These are phyloP conservation scores for Coniferiporia sulphurascens DNA, from an alignment of 1,284 basidiomycete species.

Conservation along the genomic window DNA sequence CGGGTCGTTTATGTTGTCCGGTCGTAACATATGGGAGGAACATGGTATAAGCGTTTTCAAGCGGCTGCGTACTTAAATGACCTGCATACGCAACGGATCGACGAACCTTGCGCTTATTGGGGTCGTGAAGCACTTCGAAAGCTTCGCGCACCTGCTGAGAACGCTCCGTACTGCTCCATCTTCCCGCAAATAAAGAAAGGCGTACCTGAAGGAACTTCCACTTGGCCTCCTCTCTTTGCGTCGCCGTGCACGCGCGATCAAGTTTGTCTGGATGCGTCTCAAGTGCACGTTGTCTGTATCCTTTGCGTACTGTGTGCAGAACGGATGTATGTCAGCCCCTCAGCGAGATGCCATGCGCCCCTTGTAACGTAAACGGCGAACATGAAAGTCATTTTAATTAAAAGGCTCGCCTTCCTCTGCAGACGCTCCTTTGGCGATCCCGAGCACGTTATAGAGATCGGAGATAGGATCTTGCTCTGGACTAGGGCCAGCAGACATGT, in stretches of 20 bases:
- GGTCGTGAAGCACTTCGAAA: slow-evolving; percentile 51
- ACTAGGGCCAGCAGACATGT: background rate
- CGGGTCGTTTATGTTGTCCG: background rate
- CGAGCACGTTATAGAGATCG: background rate
- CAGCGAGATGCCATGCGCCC: background rate
- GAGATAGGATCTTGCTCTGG: background rate
- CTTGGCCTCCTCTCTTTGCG: slow-evolving; percentile 22
- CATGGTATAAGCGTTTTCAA: too few species aligned
- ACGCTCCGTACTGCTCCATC: background rate
- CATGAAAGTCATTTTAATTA: background rate
- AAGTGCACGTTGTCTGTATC: slow-evolving; percentile 25
- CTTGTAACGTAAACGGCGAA: background rate
- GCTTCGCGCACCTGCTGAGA: slow-evolving; percentile 46
- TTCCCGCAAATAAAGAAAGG: background rate
- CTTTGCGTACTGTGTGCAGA: slow-evolving; percentile 22
- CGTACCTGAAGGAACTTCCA: slow-evolving; percentile 23
- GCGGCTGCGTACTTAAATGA: too few species aligned
- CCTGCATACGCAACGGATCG: too few species aligned
- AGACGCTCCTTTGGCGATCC: background rate
- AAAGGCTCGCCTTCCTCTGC: background rate
- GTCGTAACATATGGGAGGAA: background rate
- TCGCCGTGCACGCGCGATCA: slow-evolving; percentile 16
- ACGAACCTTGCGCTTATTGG: slow-evolving; percentile 51
- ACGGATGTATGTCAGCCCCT: background rate
- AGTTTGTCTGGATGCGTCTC: slow-evolving; percentile 26